Base-by-base conservation (phyloP, 805 yeast genomes). In the Debaryomyces maramus region DNA sequence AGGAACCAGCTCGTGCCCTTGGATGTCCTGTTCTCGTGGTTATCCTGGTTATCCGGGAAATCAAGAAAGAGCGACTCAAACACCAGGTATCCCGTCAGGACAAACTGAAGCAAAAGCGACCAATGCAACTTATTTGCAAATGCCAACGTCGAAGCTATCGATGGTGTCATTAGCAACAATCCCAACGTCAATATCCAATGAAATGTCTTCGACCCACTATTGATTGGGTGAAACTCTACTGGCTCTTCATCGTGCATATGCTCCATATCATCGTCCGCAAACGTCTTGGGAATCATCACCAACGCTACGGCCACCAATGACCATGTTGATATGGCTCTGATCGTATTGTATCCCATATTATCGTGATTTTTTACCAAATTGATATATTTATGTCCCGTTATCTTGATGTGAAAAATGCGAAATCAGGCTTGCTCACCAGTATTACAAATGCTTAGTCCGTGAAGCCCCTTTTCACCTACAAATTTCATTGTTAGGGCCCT, bases 1-100 rank as follows among this genome's bases (percentile, higher is more conserved):
- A 83, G 63, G 47, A 79, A 75, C 82, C 85, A 78, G n/a, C 80
- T 78, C 0, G 88, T 78, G 0, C 87, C 88, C 39, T 78, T 68
- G 9, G 85, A 78, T 1, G 88, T 80, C 41, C 75, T 61, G 56
- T 83, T 84, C 54, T 85, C 91, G 40, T 80, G 79, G 28, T 81
- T 83, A 38, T 75, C 71, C 24, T 68, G 67, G 34, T 58, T 58
- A 54, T 85, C 91, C 0, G 85, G 82, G 52, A 83, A 85, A 34
- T 77, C 63, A 7, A 84, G 63, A 36, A 83, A 60, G 2, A 80
- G 32, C 2, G 79, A 75, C 43, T 85, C 93, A 18, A 80, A 42
- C 0, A 72, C 60, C 1, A 82, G 73, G 52, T 82, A 85, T 0
- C 53, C 66, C 0, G 77, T 67, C 32, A 76, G 63, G 0, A 71